Evolutionary conservation across 768 basidiomycete species (phyloP).

Genomic region (Tulasnella sp.): DNA sequence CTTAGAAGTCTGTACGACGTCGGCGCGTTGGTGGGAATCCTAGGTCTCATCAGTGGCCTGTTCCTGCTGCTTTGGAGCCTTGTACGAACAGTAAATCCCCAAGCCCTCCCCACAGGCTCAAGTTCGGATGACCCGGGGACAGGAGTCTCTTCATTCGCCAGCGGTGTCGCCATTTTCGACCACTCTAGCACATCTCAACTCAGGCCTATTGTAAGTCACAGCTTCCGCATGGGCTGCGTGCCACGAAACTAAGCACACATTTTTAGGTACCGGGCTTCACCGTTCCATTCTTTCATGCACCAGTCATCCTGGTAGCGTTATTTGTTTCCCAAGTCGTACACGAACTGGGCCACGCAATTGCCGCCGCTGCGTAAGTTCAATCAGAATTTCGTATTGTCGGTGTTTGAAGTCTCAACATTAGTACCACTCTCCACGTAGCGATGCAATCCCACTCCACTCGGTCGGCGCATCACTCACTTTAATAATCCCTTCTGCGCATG

Average conservation of each 20-base stretch:
- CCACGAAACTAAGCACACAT: slow-evolving; percentile 12
- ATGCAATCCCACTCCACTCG: slow-evolving; percentile 58
- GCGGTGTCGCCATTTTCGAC: slow-evolving; percentile 1
- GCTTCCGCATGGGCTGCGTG: neutral
- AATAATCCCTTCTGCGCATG: slow-evolving; percentile 70
- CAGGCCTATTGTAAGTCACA: slow-evolving; percentile 30
- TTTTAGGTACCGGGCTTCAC: slow-evolving; percentile 77
- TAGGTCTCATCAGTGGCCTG: slow-evolving; percentile 37
- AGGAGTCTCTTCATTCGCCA: neutral
- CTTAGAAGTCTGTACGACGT: slow-evolving; percentile 49
- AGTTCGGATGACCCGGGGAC: too few relatives aligned
- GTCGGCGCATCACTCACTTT: slow-evolving; percentile 60
- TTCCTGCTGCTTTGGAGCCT: slow-evolving; percentile 33
- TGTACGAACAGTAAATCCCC: neutral
- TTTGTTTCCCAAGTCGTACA: slow-evolving; percentile 67
- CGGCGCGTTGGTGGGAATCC: slow-evolving; percentile 43
- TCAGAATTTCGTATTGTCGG: neutral
- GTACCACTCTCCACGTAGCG: slow-evolving; percentile 44
- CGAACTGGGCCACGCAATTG: slow-evolving; percentile 74
- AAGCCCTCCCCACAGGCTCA: neutral
- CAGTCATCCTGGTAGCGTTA: slow-evolving; percentile 60
- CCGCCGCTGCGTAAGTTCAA: slow-evolving; percentile 63
- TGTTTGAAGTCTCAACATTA: neutral
- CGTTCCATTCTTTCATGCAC: slow-evolving; percentile 67
- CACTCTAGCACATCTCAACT: neutral